Evolutionary conservation across 176 grass and related monocot genomes (phyloP), one percentile per base, ranked within the genome.

Genomic region (Oryza glumipatula): DNA sequence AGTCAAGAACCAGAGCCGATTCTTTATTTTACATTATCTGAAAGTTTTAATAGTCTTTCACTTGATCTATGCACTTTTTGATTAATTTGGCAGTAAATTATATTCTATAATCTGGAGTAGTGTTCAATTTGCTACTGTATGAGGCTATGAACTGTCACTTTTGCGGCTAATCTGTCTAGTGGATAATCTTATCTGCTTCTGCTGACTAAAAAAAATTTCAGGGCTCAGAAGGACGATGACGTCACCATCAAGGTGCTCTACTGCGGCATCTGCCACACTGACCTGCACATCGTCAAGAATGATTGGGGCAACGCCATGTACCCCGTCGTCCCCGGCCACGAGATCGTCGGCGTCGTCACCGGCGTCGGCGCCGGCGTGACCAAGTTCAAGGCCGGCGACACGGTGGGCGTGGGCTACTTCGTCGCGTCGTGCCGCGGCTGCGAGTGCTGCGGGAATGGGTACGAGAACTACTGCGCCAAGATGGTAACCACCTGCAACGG

Each of bases 261-360:
- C 83, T 94, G 92, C 28, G 92, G 89, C 16, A 89, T 92, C 81
- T 94, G 92, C 80, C 92, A 94, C 87, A 94, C 92, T 0, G 92
- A 94, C 63, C 86, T 94, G 5, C 90, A 94, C 49, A 52, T 46
- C 35, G 86, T 92, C 82, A 92, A 80, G 84, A 94, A 94, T 75
- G 84, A 94, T n/a, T 92, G 92, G 92, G 48, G 77, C 1, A 94
- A 84, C 35, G 84, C 92, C 21, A 77, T 80, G 72, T 94, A 94
- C 79, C 92, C 92, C 6, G 84, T 90, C 12, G 92, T 94, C 17
- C 92, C 92, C 28, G 92, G 92, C 2, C 30, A 32, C 76, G 92
- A 94, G 67, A 86, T 91, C 56, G 32, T 86, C 9, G 92, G 92
- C 44, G 67, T 84, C 3, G 92, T 94, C 4, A 49, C 79, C 70